phyloP scores from a whole-genome alignment of 768 basidiomycete genomes.

The Leccinum arenicola region DNA sequence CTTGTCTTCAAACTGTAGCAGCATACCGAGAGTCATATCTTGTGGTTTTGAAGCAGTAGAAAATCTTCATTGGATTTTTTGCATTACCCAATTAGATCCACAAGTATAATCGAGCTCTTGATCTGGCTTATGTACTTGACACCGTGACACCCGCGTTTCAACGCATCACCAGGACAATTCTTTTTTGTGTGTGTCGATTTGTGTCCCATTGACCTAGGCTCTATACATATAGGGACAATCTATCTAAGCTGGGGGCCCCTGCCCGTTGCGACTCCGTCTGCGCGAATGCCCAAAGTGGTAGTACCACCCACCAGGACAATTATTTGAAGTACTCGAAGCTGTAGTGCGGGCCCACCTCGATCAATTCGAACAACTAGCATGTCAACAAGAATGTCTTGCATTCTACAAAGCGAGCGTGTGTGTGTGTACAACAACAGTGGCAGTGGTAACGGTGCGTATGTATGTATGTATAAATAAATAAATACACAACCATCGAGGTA shows the following conservation, averaged over 20 bases:
- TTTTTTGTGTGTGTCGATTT: background rate
- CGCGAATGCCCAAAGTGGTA: too few species aligned
- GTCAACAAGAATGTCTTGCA: conserved; percentile 6
- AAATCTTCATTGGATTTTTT: background rate
- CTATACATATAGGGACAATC: too few species aligned
- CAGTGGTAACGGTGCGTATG: background rate
- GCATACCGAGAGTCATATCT: too few species aligned
- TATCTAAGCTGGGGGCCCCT: too few species aligned
- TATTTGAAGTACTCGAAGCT: background rate
- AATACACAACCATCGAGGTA: conserved; percentile 3
- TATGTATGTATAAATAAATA: background rate
- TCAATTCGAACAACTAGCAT: background rate
- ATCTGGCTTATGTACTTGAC: too few species aligned
- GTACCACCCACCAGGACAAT: background rate
- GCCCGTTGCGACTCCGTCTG: too few species aligned
- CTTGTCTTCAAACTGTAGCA: too few species aligned
- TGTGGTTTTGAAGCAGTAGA: too few species aligned
- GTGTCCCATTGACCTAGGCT: too few species aligned
- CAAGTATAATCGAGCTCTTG: background rate
- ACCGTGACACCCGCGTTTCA: too few species aligned
- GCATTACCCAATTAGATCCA: background rate
- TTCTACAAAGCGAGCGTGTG: conserved; percentile 13
- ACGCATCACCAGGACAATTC: background rate
- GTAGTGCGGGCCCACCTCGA: background rate
- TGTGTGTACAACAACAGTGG: background rate